phyloP scores from a whole-genome alignment of 2,329 filamentous ascomycete species.

The Talaromyces atroroseus region DNA sequence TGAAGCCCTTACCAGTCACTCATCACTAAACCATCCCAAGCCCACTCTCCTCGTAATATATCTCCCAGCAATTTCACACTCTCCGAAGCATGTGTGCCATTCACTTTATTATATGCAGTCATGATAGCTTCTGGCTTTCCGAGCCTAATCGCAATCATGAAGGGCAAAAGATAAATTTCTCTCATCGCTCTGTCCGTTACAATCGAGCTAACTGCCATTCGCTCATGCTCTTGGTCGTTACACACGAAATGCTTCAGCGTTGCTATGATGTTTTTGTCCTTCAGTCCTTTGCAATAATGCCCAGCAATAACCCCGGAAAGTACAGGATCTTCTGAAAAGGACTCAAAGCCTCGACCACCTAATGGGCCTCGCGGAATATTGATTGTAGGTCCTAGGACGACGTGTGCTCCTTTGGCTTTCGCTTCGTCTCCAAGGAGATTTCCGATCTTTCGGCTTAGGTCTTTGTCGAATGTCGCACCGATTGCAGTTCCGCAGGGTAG shows the following conservation, averaged over 20 bases:
- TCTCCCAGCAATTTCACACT: conserved; percentile 35
- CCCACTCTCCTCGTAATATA: conserved; percentile 42
- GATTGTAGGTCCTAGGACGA: conserved; percentile 70
- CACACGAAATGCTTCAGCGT: conserved; percentile 60
- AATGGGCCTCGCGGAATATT: conserved; percentile 77
- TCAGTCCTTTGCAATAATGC: conserved; percentile 65
- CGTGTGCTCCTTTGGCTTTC: conserved; percentile 66
- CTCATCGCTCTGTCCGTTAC: conserved; percentile 50
- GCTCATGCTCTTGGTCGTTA: conserved; percentile 43
- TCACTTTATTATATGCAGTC: conserved; percentile 55
- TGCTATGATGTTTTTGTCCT: conserved; percentile 67
- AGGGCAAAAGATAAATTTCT: conserved; percentile 60
- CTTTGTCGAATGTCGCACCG: conserved; percentile 71
- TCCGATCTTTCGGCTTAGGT: conserved; percentile 64
- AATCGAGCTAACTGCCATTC: conserved; percentile 37
- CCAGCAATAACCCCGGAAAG: conserved; percentile 68
- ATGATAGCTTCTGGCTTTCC: conserved; percentile 52
- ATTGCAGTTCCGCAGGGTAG: conserved; percentile 75
- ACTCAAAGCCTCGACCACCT: conserved; percentile 78
- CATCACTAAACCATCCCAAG: conserved; percentile 42
- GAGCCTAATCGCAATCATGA: conserved; percentile 55
- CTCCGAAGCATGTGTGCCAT: conserved; percentile 51
- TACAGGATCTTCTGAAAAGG: conserved; percentile 75
- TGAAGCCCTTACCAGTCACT: conserved; percentile 40
- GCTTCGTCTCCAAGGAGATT: conserved; percentile 51